phyloP scores from a whole-genome alignment of 768 basidiomycete genomes.

The Boletellus ananiceps region DNA sequence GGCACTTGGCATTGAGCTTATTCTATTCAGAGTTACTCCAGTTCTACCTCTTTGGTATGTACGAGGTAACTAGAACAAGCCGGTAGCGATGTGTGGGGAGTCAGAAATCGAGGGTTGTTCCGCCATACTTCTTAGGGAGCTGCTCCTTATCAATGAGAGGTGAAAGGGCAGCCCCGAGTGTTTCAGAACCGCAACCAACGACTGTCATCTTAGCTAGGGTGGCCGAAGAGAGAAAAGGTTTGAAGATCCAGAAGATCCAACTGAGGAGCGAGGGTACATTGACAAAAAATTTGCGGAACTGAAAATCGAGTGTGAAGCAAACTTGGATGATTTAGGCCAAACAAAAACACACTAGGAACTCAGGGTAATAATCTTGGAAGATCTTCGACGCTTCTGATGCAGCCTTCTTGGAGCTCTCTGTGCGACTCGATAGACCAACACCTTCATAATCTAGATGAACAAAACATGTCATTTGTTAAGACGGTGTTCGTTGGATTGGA shows the following conservation, averaged over 20 bases:
- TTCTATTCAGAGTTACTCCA: neutral
- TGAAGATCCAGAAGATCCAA: constrained; percentile 86
- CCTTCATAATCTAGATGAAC: constrained; percentile 64
- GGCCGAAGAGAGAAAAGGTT: constrained; percentile 61
- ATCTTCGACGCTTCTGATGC: constrained; percentile 70
- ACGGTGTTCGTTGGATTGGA: neutral
- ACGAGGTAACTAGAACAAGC: neutral
- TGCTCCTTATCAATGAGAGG: constrained; percentile 51
- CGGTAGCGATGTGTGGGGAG: neutral
- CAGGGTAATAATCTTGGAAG: constrained; percentile 75
- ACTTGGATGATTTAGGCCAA: too few relatives aligned
- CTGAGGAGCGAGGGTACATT: constrained; percentile 72
- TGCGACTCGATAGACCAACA: constrained; percentile 58
- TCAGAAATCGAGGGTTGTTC: constrained; percentile 37
- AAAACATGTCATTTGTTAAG: neutral
- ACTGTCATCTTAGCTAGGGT: constrained; percentile 82
- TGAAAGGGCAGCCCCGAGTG: constrained; percentile 57
- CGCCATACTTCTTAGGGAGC: constrained; percentile 70
- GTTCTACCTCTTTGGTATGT: neutral
- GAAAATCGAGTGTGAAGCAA: too few relatives aligned
- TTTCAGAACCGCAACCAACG: constrained; percentile 58
- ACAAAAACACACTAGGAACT: constrained; percentile 51
- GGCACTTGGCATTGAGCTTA: too few relatives aligned
- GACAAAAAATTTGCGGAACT: constrained; percentile 77
- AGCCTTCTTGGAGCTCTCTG: constrained; percentile 72